phyloP scores from a whole-genome alignment of 495 filamentous ascomycete genomes.

The Cairneyella variabilis region DNA sequence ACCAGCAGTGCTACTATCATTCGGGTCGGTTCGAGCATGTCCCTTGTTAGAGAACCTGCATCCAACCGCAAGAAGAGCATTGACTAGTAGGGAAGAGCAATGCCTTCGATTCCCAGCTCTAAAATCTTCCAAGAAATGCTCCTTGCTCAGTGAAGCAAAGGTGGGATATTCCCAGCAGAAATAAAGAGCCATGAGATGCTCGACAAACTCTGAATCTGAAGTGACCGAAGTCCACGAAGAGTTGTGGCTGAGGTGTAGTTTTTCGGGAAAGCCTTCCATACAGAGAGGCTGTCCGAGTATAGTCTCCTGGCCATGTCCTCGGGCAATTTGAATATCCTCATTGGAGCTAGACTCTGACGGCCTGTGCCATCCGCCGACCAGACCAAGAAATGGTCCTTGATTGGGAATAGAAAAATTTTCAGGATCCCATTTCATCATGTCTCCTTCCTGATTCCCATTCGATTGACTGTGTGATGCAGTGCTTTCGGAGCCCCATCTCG shows the following conservation, averaged over 20 bases:
- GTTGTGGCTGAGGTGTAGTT: background rate
- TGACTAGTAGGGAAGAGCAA: slow-evolving; percentile 71
- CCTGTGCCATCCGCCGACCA: slow-evolving; percentile 17
- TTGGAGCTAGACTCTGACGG: slow-evolving; percentile 1
- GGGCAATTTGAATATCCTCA: background rate
- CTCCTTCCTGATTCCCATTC: background rate
- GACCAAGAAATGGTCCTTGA: background rate
- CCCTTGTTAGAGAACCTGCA: slow-evolving; percentile 70
- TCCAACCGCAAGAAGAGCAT: slow-evolving; percentile 67
- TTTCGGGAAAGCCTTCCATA: background rate
- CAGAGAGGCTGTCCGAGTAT: slow-evolving; percentile 17
- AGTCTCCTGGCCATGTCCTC: slow-evolving; percentile 4
- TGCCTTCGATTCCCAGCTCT: slow-evolving; percentile 49
- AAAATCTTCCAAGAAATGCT: slow-evolving; percentile 68
- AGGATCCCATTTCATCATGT: slow-evolving; percentile 19
- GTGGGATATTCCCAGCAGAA: slow-evolving; percentile 82
- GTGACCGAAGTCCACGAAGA: slow-evolving; percentile 59
- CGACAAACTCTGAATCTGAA: slow-evolving; percentile 49
- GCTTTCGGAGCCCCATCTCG: slow-evolving; percentile 1
- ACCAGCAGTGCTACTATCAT: slow-evolving; percentile 68
- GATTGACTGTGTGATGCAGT: background rate
- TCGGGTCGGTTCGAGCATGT: slow-evolving; percentile 56
- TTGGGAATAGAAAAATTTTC: background rate
- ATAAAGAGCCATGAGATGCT: slow-evolving; percentile 65
- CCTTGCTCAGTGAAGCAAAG: slow-evolving; percentile 66